Base-by-base conservation (phyloP, 768 basidiomycete species). In the Russula compacta region DNA sequence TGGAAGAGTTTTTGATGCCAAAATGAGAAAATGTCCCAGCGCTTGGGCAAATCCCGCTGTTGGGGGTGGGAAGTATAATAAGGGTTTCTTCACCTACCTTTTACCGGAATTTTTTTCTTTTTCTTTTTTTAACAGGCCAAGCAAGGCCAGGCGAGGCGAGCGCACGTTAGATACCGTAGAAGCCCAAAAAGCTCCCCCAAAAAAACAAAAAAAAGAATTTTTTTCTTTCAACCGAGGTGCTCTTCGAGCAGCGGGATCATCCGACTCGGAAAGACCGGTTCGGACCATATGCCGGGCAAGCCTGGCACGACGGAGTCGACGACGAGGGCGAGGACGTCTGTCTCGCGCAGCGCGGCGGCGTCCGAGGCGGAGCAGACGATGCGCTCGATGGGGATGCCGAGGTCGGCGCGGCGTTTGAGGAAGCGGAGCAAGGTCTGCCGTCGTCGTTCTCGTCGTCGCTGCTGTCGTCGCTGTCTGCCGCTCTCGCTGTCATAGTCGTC, bases 161-260 rank as follows among this genome's bases (percentile, higher is more conserved):
- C n/a, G n/a, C n/a, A n/a, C n/a, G n/a, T n/a, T n/a, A n/a, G n/a
- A n/a, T n/a, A n/a, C n/a, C n/a, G n/a, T n/a, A n/a, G n/a, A n/a
- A n/a, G n/a, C n/a, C n/a, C n/a, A n/a, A n/a, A n/a, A n/a, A n/a
- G n/a, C n/a, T n/a, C n/a, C n/a, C n/a, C n/a, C 44, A 46, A 46
- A 24, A 10, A 11, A 14, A 39, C 10, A 39, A 24, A 46, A 46
- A n/a, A 44, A 44, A 44, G 43, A n/a, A n/a, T n/a, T n/a, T n/a
- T 47, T 47, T 47, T 33, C 35, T n/a, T 29, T 55, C 40, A 63
- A 40, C 49, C 40, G 33, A 63, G 61, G 40, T 63, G 40, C 14
- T 63, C 52, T 19, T 63, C 61, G 19, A 63, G 61, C 33, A 58
- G 35, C 46, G 56, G 52, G 24, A 35, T 35, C 56, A 63, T 54